phyloP scores from a whole-genome alignment of 768 basidiomycete genomes.

The Boletus pseudo-olivaceus region DNA sequence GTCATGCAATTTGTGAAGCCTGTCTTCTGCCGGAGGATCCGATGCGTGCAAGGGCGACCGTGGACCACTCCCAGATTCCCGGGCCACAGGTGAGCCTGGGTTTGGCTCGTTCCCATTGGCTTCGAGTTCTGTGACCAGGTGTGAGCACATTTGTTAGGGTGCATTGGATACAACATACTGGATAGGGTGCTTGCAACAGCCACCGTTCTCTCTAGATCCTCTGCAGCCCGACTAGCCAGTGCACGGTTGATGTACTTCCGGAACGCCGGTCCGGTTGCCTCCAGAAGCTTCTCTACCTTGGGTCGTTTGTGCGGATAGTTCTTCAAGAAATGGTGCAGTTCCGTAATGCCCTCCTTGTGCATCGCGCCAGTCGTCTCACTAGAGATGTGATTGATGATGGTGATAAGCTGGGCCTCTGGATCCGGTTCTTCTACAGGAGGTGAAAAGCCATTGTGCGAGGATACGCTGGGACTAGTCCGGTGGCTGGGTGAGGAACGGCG shows the following conservation, averaged over 20 bases:
- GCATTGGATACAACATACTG: constrained; percentile 46
- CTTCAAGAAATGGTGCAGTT: constrained; percentile 90
- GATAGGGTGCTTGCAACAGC: constrained; percentile 83
- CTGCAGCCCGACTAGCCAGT: constrained; percentile 80
- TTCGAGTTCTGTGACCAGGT: constrained; percentile 51
- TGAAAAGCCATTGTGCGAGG: constrained; percentile 53
- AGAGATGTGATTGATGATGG: constrained; percentile 82
- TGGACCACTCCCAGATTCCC: constrained; percentile 30
- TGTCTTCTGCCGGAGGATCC: constrained; percentile 52
- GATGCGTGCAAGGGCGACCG: constrained; percentile 33
- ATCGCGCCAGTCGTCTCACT: constrained; percentile 85
- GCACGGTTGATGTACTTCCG: constrained; percentile 89
- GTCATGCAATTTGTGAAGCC: constrained; percentile 71
- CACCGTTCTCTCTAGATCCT: constrained; percentile 75
- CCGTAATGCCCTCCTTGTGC: constrained; percentile 93
- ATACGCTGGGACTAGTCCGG: constrained; percentile 63
- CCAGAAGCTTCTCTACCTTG: constrained; percentile 83
- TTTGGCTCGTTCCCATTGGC: constrained; percentile 46
- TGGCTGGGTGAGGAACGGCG: constrained; percentile 60
- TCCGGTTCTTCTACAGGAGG: constrained; percentile 77
- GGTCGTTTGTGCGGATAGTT: constrained; percentile 81
- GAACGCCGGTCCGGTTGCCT: constrained; percentile 86
- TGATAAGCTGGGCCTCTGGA: constrained; percentile 77
- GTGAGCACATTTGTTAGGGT: constrained; percentile 6
- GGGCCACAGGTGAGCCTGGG: constrained; percentile 29